A percentile compares a stretch with the other conserved stretches of the same genome.
phyloP scores from a whole-genome alignment of 2,329 filamentous ascomycete species.

The Neospermospora avenae region DNA sequence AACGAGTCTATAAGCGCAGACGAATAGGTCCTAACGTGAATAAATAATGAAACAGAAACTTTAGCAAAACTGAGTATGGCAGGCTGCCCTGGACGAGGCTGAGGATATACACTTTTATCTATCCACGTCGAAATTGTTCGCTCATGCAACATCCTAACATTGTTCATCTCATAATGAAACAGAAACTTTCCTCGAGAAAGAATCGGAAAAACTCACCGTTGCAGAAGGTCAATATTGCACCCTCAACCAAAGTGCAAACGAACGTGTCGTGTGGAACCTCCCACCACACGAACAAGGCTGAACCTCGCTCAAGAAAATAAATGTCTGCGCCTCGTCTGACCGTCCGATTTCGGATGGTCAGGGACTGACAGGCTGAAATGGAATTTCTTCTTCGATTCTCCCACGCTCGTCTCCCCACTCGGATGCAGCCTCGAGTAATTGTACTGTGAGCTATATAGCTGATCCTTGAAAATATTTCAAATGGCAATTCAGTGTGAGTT shows the following conservation, averaged over 20 bases:
- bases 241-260: constrained; percentile 6
- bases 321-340: constrained; percentile 3
- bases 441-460: constrained; percentile 11
- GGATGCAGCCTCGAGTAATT: not conserved
- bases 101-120: not conserved
- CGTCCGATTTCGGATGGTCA: constrained; percentile 9
- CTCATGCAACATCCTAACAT: constrained; percentile 4
- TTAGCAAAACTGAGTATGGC: no score
- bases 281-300: constrained; percentile 4
- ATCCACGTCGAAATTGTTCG: not conserved
- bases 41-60: no score
- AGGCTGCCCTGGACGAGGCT: no score
- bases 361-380: not conserved
- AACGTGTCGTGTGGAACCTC: not conserved
- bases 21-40: no score
- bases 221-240: not conserved
- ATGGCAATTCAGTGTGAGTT: constrained; percentile 11
- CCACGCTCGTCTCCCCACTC: constrained; percentile 3
- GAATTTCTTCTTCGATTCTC: constrained; percentile 7
- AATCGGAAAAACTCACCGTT: not conserved
- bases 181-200: constrained; percentile 1
- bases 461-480: constrained; percentile 23
- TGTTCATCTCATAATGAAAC: not conserved
- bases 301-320: not conserved
- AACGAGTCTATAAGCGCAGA: no score